Evolutionary conservation across 1,284 basidiomycete species (phyloP).

Genomic region (Malassezia furfur): DNA sequence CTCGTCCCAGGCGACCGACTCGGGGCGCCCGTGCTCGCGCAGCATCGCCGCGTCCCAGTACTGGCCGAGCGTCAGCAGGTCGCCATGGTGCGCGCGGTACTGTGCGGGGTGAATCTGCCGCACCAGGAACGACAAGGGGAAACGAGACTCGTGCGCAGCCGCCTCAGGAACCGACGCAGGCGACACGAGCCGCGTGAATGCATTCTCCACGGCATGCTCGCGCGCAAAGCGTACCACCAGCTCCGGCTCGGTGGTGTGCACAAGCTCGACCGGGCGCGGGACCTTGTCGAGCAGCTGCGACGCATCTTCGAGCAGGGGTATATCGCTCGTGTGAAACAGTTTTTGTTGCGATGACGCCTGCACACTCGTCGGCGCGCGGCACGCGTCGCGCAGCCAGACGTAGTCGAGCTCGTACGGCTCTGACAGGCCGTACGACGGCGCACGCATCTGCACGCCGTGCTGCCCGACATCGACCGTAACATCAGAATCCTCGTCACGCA

Average conservation of each 20-base stretch:
- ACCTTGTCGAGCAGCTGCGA: conserved; percentile 51
- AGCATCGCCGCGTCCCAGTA: conserved; percentile 27
- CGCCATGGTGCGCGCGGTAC: conserved; percentile 33
- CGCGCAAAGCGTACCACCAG: conserved; percentile 24
- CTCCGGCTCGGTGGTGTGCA: conserved; percentile 9
- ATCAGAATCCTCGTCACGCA: conserved; percentile 17
- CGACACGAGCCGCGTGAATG: conserved; percentile 26
- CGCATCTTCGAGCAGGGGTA: conserved; percentile 48
- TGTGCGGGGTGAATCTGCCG: conserved; percentile 52
- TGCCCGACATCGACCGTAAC: conserved; percentile 18
- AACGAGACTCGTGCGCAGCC: conserved; percentile 27
- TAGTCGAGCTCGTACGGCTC: conserved; percentile 32
- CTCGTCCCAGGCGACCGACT: background rate
- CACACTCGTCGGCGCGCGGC: conserved; percentile 56
- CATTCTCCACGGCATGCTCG: conserved; percentile 28
- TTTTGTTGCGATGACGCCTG: conserved; percentile 69
- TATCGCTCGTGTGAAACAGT: conserved; percentile 58
- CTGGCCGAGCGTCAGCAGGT: conserved; percentile 27
- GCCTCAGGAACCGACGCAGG: conserved; percentile 1
- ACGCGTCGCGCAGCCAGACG: conserved; percentile 55
- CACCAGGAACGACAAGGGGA: conserved; percentile 50
- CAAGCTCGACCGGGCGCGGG: conserved; percentile 22
- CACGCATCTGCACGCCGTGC: conserved; percentile 40
- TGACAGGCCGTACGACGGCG: conserved; percentile 24
- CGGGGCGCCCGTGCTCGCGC: background rate